These are phyloP conservation scores for Teratosphaeria viscida DNA, from an alignment of 2,329 filamentous ascomycete genomes.

Conservation along the genomic window DNA sequence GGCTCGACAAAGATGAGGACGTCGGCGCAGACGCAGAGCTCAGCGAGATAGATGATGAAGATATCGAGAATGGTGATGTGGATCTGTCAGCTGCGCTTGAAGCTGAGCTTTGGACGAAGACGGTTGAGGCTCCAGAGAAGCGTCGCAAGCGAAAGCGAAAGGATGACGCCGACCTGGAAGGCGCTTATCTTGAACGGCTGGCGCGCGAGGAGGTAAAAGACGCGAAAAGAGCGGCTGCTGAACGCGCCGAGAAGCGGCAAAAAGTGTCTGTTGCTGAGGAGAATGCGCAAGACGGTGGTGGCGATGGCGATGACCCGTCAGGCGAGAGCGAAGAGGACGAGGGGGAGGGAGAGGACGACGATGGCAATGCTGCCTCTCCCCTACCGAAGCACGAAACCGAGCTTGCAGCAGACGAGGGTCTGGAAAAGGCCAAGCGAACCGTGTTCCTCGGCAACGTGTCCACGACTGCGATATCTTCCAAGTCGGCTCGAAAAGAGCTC, in stretches of 20 bases:
- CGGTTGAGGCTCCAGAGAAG: constrained; percentile 10
- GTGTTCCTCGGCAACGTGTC: constrained; percentile 92
- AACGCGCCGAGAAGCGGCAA: constrained; percentile 21
- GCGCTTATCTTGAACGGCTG: constrained; percentile 57
- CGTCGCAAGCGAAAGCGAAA: constrained; percentile 47
- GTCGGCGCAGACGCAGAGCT: constrained; percentile 15
- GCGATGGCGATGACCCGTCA: neutral
- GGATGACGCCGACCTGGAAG: constrained; percentile 56
- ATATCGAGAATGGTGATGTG: neutral
- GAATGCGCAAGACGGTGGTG: constrained; percentile 14
- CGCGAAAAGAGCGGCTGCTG: constrained; percentile 16
- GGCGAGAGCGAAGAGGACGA: constrained; percentile 3
- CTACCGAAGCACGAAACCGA: constrained; percentile 44
- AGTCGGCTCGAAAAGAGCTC: constrained; percentile 67
- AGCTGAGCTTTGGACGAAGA: constrained; percentile 2
- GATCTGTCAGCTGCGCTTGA: neutral
- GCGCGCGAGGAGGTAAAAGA: constrained; percentile 35
- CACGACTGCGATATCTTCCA: constrained; percentile 68
- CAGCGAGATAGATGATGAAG: neutral
- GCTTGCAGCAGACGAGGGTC: constrained; percentile 40
- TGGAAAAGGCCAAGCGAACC: constrained; percentile 81
- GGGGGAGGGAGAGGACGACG: constrained; percentile 28
- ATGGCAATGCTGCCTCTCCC: constrained; percentile 44
- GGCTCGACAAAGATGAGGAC: constrained; percentile 25
- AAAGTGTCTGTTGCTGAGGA: constrained; percentile 17